Percentiles rank a stretch among this genome's conserved stretches.
These are phyloP conservation scores for Suillus bovinus DNA, from an alignment of 768 basidiomycete genomes.

Conservation along the genomic window DNA sequence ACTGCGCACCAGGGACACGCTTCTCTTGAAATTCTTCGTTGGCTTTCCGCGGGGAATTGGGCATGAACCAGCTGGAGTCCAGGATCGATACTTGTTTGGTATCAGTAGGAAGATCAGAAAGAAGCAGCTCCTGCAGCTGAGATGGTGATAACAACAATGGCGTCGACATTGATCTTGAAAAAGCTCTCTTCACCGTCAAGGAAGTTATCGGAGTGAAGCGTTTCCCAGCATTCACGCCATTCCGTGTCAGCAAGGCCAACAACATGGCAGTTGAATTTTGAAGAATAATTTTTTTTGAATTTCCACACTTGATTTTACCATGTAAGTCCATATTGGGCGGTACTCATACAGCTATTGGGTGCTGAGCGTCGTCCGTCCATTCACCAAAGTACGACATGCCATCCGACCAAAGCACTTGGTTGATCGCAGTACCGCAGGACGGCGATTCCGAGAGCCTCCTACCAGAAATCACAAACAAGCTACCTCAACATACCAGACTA, in stretches of 20 bases:
- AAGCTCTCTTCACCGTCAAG: slow-evolving; percentile 24
- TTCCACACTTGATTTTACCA: slow-evolving; percentile 5
- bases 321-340: slow-evolving; percentile 16
- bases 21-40: slow-evolving; percentile 65
- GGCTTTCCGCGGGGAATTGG: slow-evolving; percentile 72
- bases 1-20: slow-evolving; percentile 70
- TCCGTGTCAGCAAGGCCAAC: slow-evolving; percentile 9
- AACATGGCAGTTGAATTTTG: slow-evolving; percentile 9
- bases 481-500: slow-evolving; percentile 52
- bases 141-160: slow-evolving; percentile 57
- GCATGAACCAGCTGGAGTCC: slow-evolving; percentile 96
- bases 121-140: slow-evolving; percentile 41
- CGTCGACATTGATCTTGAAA: slow-evolving; percentile 39
- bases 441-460: slow-evolving; percentile 79
- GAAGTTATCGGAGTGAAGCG: background rate
- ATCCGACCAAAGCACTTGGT: slow-evolving; percentile 94
- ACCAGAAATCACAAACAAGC: slow-evolving; percentile 64
- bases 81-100: slow-evolving; percentile 39
- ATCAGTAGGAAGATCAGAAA: slow-evolving; percentile 18
- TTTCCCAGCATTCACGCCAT: slow-evolving; percentile 9
- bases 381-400: slow-evolving; percentile 59
- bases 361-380: slow-evolving; percentile 11
- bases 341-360: background rate
- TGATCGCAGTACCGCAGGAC: slow-evolving; percentile 83
- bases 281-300: slow-evolving; percentile 20